Percentiles rank a stretch among this genome's conserved stretches.
These are phyloP conservation scores for Alternaria hordeiaustralica DNA, from an alignment of 2,329 filamentous ascomycete species.

Conservation along the genomic window DNA sequence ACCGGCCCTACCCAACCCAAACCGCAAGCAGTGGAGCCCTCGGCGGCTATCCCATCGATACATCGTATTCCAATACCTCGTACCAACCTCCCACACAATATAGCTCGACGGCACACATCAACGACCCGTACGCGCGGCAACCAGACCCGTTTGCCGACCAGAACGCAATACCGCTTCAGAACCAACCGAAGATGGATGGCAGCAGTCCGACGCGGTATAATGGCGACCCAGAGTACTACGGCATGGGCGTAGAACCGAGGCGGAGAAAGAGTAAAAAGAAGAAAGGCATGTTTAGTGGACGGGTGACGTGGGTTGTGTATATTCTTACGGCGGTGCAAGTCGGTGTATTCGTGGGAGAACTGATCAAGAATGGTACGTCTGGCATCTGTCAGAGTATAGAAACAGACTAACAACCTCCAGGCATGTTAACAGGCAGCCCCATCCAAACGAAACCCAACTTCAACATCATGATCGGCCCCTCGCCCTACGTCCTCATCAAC, in stretches of 20 bases:
- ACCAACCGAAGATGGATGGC: slow-evolving; percentile 48
- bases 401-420: slow-evolving; percentile 51
- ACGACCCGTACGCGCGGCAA: slow-evolving; percentile 46
- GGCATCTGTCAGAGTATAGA: not conserved
- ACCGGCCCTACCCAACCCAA: slow-evolving; percentile 52
- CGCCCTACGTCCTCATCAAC: slow-evolving; percentile 87
- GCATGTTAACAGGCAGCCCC: slow-evolving; percentile 75
- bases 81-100: slow-evolving; percentile 28
- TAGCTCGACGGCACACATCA: slow-evolving; percentile 42
- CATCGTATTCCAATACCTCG: slow-evolving; percentile 61
- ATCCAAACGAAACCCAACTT: slow-evolving; percentile 83
- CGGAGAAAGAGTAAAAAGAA: slow-evolving; percentile 44
- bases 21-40: slow-evolving; percentile 55
- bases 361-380: slow-evolving; percentile 78
- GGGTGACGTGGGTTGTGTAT: slow-evolving; percentile 82
- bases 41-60: slow-evolving; percentile 59
- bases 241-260: slow-evolving; percentile 19
- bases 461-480: slow-evolving; percentile 97
- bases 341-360: slow-evolving; percentile 85
- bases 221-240: slow-evolving; percentile 49
- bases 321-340: slow-evolving; percentile 77
- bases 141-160: slow-evolving; percentile 60
- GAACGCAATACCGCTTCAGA: slow-evolving; percentile 56
- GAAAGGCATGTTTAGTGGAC: slow-evolving; percentile 63
- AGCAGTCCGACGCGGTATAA: slow-evolving; percentile 47